Base-by-base conservation (phyloP, 2,329 filamentous ascomycete species). In the Zarea fungicola region DNA sequence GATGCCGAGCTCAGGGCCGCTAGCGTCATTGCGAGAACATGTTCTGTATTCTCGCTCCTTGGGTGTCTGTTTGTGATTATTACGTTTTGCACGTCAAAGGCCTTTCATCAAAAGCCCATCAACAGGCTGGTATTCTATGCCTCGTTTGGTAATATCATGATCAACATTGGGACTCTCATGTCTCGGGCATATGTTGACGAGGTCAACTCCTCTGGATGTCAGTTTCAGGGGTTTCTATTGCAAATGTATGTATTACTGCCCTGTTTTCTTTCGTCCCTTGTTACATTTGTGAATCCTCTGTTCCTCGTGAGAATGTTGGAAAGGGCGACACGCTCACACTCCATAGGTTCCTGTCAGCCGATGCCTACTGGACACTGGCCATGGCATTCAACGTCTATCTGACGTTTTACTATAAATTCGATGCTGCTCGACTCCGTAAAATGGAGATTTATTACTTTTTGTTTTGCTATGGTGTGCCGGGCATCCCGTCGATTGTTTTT, bases 221-320 rank as follows among this genome's bases (percentile, higher is more conserved):
- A 88, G 61, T 77, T 88, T 21, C 89, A 95, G 60, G 87, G 72
- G 1, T 85, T 91, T 56, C 65, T 95, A 10, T 87, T 95, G 54
- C 89, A 95, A 63, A 89, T 88, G 89, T 91, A 67, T 58, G 83
- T n/a, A n/a, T n/a, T n/a, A n/a, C n/a, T n/a, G n/a, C n/a, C n/a
- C n/a, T n/a, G n/a, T n/a, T n/a, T n/a, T n/a, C n/a, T n/a, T n/a
- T n/a, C n/a, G n/a, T n/a, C n/a, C n/a, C n/a, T n/a, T n/a, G n/a
- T n/a, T n/a, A n/a, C n/a, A n/a, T n/a, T n/a, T n/a, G n/a, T n/a
- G n/a, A n/a, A n/a, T n/a, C n/a, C n/a, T 57, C 10, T 5, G 14
- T 11, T 13, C 14, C 3, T 5, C 3, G n/a, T n/a, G n/a, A n/a
- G n/a, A n/a, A n/a, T n/a, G n/a, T n/a, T n/a, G n/a, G 8, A 18